Evolutionary conservation across 768 basidiomycete genomes (phyloP).

Genomic region (Mrakia hoshinonis): DNA sequence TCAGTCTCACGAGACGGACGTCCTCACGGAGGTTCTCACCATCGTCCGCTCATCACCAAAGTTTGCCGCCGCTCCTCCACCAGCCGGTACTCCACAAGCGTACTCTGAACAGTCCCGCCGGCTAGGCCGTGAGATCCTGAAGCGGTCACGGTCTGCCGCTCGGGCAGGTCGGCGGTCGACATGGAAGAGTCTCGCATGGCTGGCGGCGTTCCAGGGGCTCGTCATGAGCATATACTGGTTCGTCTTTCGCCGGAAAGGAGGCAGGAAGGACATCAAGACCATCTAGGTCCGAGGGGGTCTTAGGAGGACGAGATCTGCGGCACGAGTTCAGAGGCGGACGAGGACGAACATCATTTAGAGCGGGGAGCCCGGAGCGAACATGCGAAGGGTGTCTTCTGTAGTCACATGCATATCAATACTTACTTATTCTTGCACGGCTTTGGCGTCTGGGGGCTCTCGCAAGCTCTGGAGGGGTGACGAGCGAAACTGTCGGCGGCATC

Average conservation of each 20-base stretch:
- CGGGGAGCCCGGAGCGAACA: too few species aligned
- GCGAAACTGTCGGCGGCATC: too few species aligned
- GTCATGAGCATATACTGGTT: conserved; percentile 2
- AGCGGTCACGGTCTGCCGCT: neutral
- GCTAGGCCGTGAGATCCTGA: neutral
- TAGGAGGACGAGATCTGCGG: neutral
- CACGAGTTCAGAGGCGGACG: neutral
- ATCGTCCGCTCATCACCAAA: conserved; percentile 12
- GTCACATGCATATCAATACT: too few species aligned
- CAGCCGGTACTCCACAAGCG: neutral
- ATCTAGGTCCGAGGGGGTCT: neutral
- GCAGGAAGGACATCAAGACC: conserved; percentile 19
- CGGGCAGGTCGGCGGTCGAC: neutral
- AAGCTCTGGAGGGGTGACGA: too few species aligned
- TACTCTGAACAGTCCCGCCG: neutral
- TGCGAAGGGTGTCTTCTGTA: too few species aligned
- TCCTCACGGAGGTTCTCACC: conserved; percentile 24
- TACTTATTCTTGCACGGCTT: too few species aligned
- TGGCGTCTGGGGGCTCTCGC: too few species aligned
- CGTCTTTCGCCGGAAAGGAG: neutral
- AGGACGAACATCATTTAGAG: too few species aligned
- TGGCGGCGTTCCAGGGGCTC: neutral
- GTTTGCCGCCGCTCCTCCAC: neutral
- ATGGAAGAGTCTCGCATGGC: neutral
- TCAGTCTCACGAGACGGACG: conserved; percentile 21